These are phyloP conservation scores for Suhomyces terraborum DNA, from an alignment of 1,139 yeast species.

Conservation along the genomic window DNA sequence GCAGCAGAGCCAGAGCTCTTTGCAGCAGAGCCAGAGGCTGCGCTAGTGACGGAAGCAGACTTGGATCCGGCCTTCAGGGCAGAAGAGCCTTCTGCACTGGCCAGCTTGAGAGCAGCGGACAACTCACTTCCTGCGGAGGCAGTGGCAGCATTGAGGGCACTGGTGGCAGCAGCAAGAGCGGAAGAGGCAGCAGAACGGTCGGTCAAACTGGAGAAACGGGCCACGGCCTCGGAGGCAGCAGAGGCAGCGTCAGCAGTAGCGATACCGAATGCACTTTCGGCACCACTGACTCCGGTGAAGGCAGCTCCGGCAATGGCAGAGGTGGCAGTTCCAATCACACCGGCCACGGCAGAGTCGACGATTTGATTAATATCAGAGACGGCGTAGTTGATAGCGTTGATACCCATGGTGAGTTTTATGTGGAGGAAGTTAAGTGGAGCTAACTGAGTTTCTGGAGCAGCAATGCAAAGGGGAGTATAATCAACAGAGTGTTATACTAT, in stretches of 20 bases:
- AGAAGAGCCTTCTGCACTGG: conserved; percentile 1
- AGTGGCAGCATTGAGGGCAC: conserved; percentile 3
- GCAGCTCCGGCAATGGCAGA: conserved; percentile 15
- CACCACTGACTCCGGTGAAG: conserved; percentile 18
- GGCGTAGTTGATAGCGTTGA: conserved; percentile 23
- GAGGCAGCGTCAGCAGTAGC: conserved; percentile 16
- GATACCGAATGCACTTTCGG: conserved; percentile 16
- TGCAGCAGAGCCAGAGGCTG: conserved; percentile 7
- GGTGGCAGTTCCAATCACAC: conserved; percentile 14
- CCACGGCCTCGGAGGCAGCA: conserved; percentile 5
- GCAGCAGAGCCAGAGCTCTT: conserved; percentile 4
- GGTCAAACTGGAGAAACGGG: conserved; percentile 10
- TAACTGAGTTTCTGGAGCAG: no score
- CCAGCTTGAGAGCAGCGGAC: conserved; percentile 6
- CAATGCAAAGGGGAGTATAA: background rate
- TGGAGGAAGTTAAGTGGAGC: background rate
- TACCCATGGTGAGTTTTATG: conserved; percentile 9
- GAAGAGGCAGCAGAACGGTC: conserved; percentile 13
- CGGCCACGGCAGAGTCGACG: conserved; percentile 15
- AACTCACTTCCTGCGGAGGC: background rate
- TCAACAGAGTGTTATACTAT: no score
- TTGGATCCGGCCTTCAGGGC: background rate
- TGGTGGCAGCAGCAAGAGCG: conserved; percentile 9
- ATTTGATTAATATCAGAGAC: conserved; percentile 13
- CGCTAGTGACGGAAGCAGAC: conserved; percentile 3